These are phyloP conservation scores for Discostella stelligeroides DNA, from an alignment of 108 stramenopile species.

Conservation along the genomic window DNA sequence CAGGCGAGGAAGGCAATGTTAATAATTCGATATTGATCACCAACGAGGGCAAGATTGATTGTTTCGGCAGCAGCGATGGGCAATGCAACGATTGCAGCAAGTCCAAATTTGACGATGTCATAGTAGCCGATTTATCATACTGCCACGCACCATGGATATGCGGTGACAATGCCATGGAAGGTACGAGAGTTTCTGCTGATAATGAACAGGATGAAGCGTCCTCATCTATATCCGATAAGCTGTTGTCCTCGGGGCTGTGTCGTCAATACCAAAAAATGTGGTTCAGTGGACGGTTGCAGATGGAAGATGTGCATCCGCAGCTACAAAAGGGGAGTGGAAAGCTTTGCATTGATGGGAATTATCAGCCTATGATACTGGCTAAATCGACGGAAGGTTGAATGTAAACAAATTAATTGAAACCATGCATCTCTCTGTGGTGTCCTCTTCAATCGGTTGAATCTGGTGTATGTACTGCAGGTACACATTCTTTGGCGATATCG, in stretches of 20 bases:
- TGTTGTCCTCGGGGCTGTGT: conserved; percentile 36
- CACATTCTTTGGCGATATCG: too few species aligned
- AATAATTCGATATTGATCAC: conserved; percentile 20
- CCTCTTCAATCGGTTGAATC: too few species aligned
- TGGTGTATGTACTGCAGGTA: too few species aligned
- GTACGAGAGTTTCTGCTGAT: too few species aligned
- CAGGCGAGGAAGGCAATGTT: conserved; percentile 35
- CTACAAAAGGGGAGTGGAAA: conserved; percentile 33
- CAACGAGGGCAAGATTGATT: conserved; percentile 32
- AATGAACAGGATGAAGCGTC: conserved; percentile 7
- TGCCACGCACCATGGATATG: conserved; percentile 50
- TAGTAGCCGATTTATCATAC: conserved; percentile 45
- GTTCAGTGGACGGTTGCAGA: conserved; percentile 45
- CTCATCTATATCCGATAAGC: conserved; percentile 8
- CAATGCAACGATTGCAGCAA: conserved; percentile 52
- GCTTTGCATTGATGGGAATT: conserved; percentile 37
- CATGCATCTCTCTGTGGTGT: too few species aligned
- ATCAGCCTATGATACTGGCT: conserved; percentile 23
- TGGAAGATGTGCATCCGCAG: conserved; percentile 53
- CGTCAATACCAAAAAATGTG: conserved; percentile 36
- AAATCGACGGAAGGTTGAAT: not conserved
- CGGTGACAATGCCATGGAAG: conserved; percentile 3
- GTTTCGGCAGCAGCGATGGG: conserved; percentile 4
- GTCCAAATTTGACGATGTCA: conserved; percentile 27
- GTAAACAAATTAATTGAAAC: too few species aligned